Base-by-base conservation (phyloP, 768 basidiomycete species). In the Amanita subjunquillea region DNA sequence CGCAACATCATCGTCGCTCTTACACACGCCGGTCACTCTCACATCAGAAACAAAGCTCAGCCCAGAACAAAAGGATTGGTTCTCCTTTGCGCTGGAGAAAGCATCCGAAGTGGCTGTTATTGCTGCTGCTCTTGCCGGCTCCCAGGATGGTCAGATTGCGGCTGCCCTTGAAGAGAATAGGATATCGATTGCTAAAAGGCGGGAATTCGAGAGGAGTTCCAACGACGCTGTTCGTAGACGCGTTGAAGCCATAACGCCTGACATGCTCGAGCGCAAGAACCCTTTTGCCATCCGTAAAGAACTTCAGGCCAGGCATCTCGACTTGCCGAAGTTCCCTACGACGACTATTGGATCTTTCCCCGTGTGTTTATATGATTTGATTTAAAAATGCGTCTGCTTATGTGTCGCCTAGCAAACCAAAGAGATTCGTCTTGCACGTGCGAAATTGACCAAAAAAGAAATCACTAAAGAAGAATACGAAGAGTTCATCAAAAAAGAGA, bases 261-360 rank as follows among this genome's bases (percentile, higher is more conserved):
- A 87, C 9, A 76, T 82, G 76, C 82, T 93, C 62, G 72, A 91
- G 63, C 90, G 96, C 71, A 82, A 90, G 78, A 91, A 78, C 66
- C 80, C 85, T 59, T 99, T 98, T 80, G 72, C 87, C 40, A 73
- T 75, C 54, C 91, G 96, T 69, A 83, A 88, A 68, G 86, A 87
- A 59, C 77, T 88, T 49, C 96, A 99, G 73, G 82, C 85, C 67
- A 83, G 87, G 72, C 79, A 87, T 63, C 81, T 96, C 66, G 76
- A 86, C 58, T 80, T 99, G 23, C 96, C 96, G 69, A 90, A 85
- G 70, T 99, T 98, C 84, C 94, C 95, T 55, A 96, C 95, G 51
- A 97, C 95, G 53, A 96, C 95, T 58, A 97, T 98, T 61, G 94
- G 93, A 56, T 97, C 95, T 29, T 97, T 96, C 91, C 95, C 94